These are phyloP conservation scores for Anethum foeniculum DNA, from an alignment of 140 eudicot genomes.

Conservation along the genomic window DNA sequence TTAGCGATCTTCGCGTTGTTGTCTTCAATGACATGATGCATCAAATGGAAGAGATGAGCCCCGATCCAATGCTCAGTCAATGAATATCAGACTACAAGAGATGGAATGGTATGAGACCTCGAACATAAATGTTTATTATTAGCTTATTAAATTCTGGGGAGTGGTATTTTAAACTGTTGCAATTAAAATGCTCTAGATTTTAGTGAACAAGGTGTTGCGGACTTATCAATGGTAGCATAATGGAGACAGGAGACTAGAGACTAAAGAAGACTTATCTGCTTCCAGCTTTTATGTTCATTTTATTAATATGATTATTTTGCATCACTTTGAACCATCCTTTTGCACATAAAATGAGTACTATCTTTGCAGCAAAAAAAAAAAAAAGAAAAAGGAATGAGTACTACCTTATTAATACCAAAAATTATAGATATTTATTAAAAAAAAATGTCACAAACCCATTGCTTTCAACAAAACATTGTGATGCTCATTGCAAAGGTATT, in stretches of 20 bases:
- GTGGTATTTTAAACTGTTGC: not conserved
- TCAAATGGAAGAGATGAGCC: slow-evolving; percentile 37
- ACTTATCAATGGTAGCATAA: not conserved
- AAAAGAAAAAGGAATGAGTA: too few species aligned
- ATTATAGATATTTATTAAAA: not conserved
- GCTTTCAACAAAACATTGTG: not conserved
- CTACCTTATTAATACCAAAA: not conserved
- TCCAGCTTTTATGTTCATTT: not conserved
- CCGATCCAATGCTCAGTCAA: slow-evolving; percentile 37
- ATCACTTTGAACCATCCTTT: not conserved
- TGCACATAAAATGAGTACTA: not conserved
- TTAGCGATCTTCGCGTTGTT: slow-evolving; percentile 46
- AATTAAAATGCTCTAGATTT: not conserved
- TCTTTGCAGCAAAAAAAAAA: too few species aligned
- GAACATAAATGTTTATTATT: too few species aligned
- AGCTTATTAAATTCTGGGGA: not conserved
- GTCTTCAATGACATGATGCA: slow-evolving; percentile 38
- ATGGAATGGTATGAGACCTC: too few species aligned
- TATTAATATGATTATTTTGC: not conserved
- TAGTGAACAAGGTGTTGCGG: not conserved
- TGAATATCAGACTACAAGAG: not conserved
- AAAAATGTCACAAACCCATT: not conserved
- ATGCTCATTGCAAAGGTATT: not conserved
- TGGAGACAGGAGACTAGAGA: not conserved
- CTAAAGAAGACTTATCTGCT: not conserved